Conservation (phyloP, 768 basidiomycete genomes). For the Rhizopogon vulgaris region DNA sequence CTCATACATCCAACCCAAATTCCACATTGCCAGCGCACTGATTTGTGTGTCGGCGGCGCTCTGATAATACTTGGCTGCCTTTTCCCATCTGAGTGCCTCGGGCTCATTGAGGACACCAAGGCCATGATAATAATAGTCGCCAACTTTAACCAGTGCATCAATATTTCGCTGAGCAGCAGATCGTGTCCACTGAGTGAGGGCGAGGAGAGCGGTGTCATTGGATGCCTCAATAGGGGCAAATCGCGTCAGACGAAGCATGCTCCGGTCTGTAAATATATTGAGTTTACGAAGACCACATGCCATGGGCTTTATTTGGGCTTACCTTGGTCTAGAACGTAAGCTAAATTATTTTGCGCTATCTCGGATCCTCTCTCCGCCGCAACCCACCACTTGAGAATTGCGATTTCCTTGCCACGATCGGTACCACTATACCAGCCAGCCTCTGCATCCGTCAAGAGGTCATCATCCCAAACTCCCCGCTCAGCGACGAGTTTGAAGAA, state of each 20-base stretch:
- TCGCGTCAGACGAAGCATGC: conserved; percentile 58
- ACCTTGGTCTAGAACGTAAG: conserved; percentile 91
- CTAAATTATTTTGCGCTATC: conserved; percentile 91
- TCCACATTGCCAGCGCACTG: conserved; percentile 97
- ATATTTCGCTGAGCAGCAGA: conserved; percentile 91
- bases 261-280: conserved; percentile 46
- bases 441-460: conserved; percentile 78
- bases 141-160: conserved; percentile 97
- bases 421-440: conserved; percentile 63
- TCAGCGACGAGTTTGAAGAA: conserved; percentile 93
- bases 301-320: conserved; percentile 23
- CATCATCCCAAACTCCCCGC: conserved; percentile 82
- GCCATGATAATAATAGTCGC: conserved; percentile 94
- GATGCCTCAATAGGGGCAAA: conserved; percentile 69
- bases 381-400: conserved; percentile 92
- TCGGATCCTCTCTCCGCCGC: conserved; percentile 92
- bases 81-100: conserved; percentile 65
- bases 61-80: conserved; percentile 91
- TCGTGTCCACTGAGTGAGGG: conserved; percentile 90
- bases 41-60: conserved; percentile 89
- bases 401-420: conserved; percentile 70
- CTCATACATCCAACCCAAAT: conserved; percentile 99
- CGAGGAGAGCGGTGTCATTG: conserved; percentile 76
- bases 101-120: conserved; percentile 71
- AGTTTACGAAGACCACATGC: conserved; percentile 6